phyloP scores from a whole-genome alignment of 345 rosid genomes.

The Lepidium didymum region DNA sequence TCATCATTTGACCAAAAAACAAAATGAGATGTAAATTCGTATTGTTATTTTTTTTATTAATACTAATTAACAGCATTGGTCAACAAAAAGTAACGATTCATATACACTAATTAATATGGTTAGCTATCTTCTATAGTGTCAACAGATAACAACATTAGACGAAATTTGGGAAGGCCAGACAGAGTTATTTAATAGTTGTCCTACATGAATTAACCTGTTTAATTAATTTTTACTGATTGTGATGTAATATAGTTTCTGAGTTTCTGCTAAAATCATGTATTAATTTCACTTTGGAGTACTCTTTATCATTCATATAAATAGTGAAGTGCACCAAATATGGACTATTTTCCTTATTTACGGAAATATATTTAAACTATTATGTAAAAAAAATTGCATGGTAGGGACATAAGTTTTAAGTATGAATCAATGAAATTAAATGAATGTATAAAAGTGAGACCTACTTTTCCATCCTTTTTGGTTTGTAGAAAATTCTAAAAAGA shows the following conservation, averaged over 20 bases:
- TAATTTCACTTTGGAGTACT: neutral
- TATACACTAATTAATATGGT: neutral
- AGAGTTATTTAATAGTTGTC: neutral
- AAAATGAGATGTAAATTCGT: neutral
- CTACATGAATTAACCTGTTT: neutral
- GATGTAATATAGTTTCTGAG: neutral
- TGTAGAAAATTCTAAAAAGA: no score
- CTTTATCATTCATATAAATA: neutral
- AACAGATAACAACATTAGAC: constrained; percentile 5
- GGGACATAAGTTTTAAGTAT: neutral
- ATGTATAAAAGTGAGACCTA: neutral
- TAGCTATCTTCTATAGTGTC: neutral
- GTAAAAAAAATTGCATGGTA: neutral
- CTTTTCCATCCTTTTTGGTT: neutral
- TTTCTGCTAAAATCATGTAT: neutral
- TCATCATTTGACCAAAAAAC: neutral
- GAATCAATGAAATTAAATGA: neutral
- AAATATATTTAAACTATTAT: no score
- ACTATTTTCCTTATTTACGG: neutral
- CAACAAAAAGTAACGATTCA: neutral
- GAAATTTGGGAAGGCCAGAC: neutral
- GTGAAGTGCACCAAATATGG: neutral
- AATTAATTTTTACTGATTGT: neutral
- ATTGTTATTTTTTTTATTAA: neutral
- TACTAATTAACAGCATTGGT: neutral